Conservation (phyloP, 164 flowering plant species). For the Malania oleifera region DNA sequence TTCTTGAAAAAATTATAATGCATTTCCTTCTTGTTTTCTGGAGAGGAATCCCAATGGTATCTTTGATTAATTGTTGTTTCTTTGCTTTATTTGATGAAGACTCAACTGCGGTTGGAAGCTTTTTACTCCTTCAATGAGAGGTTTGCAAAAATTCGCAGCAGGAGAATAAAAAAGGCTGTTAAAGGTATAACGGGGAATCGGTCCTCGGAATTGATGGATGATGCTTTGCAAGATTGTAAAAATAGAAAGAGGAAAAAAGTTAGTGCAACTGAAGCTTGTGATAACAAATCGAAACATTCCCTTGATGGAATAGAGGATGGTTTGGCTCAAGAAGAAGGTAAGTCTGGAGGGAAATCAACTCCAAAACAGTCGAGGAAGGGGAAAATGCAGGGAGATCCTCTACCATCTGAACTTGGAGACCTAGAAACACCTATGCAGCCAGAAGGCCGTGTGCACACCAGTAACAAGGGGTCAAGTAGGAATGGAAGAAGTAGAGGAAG, state of each 20-base stretch:
- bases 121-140: slow-evolving; percentile 93
- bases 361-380: slow-evolving; percentile 26
- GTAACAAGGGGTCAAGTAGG: slow-evolving; percentile 13
- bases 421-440: slow-evolving; percentile 8
- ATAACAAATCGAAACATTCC: slow-evolving; percentile 16
- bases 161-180: slow-evolving; percentile 81
- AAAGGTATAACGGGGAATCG: slow-evolving; percentile 62
- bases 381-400: slow-evolving; percentile 12
- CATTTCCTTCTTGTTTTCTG: background rate
- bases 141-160: slow-evolving; percentile 95
- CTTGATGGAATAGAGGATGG: slow-evolving; percentile 15
- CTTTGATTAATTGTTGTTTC: slow-evolving; percentile 1
- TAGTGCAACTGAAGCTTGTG: slow-evolving; percentile 13
- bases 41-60: slow-evolving; percentile 1
- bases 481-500: slow-evolving; percentile 32
- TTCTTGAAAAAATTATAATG: too few relatives aligned
- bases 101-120: slow-evolving; percentile 90
- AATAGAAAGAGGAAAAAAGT: slow-evolving; percentile 29
- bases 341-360: slow-evolving; percentile 15
- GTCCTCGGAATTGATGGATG: slow-evolving; percentile 42
- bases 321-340: slow-evolving; percentile 14
- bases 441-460: slow-evolving; percentile 8
- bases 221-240: slow-evolving; percentile 22
- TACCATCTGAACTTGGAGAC: slow-evolving; percentile 11
- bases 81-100: slow-evolving; percentile 40